Base-by-base conservation (phyloP, 495 filamentous ascomycete genomes). In the Tuber calosporum region DNA sequence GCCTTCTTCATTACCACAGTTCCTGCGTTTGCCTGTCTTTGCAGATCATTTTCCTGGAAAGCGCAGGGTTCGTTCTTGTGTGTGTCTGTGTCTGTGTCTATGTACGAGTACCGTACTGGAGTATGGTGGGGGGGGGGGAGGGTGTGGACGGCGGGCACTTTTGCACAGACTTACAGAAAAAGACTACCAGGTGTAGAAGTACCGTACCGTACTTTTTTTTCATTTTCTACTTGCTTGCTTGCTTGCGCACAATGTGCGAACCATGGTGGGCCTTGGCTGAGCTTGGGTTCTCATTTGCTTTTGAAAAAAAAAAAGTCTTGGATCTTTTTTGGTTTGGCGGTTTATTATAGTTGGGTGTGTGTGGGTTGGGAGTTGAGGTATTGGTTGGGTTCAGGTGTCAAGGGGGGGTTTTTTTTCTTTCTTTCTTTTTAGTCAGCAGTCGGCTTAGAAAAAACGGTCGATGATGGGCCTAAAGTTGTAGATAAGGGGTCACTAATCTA, bases 21-120 rank as follows among this genome's bases (percentile, higher is more conserved):
- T 62, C 53, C 53, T 62, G 53, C 53, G 53, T 62, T 62, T 62
- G 53, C 53, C 53, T 62, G 53, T 19, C n/a, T n/a, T n/a, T 30
- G 53, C 11, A 62, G 53, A 62, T 62, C 53, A 62, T 30, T 30
- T 9, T 30, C 43, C 5, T 26, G 45, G 22, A 15, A 62, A n/a
- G n/a, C n/a, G 26, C 53, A 62, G 53, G 53, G 26, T 20, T 8
- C n/a, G 45, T 48, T n/a, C 11, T 2, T 58, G 48, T 26, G 53
- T 62, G 53, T 1, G 53, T 53, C 20, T n/a, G 45, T 8, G 42
- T 2, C 15, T 41, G 11, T 9, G 40, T 41, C 2, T 4, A 4
- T 53, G 22, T 53, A 8, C n/a, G 45, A 7, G 45, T 53, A n/a
- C n/a, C n/a, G n/a, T n/a, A n/a, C n/a, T n/a, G n/a, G n/a, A n/a